Base-by-base conservation (phyloP, 106 monocot genomes). In the Dioscorea alata region DNA sequence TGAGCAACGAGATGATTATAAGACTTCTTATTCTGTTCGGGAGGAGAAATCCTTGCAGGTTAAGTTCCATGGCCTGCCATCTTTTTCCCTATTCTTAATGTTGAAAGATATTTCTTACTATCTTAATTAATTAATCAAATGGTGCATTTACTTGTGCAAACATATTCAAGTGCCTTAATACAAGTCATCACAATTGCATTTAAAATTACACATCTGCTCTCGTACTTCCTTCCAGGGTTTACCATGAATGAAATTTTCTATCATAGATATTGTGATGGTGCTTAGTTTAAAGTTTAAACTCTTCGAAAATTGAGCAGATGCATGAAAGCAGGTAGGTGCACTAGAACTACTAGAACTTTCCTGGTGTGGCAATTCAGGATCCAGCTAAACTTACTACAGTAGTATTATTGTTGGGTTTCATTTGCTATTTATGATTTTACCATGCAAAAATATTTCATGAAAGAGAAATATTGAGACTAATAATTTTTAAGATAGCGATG, bases 31-130 rank as follows among this genome's bases (percentile, higher is more conserved):
- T 49, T 5, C 13, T 21, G 42, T 33, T 25, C 69, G 63, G 28
- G 73, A 69, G 33, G 74, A 68, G 21, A 74, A 64, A 57, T 21
- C 48, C 1, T 14, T 20, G 19, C 79, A 79, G 79, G 79, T 79
- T 23, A 69, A 23, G 42, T 14, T 69, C 23, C 5, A 69, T 68
- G 8, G 6, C 16, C 21, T 13, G 52, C 20, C 52, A 24, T 67
- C 24, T 12, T 10, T 53, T 57, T 21, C 1, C 22, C 7, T 66
- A 33, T 49, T 34, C 22, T 23, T 0, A 28, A 64, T 64, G 34
- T 35, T 64, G 17, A 64, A 35, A 17, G 15, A 33, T 64, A 17
- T 13, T 21, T 60, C 9, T 60, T 23, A 4, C 13, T 60, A 13
- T 13, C 8, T 20, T 20, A 25, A 60, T 23, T 60, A 22, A 0